These are phyloP conservation scores for Starmerella riodocensis DNA, from an alignment of 805 yeast species.

Conservation along the genomic window DNA sequence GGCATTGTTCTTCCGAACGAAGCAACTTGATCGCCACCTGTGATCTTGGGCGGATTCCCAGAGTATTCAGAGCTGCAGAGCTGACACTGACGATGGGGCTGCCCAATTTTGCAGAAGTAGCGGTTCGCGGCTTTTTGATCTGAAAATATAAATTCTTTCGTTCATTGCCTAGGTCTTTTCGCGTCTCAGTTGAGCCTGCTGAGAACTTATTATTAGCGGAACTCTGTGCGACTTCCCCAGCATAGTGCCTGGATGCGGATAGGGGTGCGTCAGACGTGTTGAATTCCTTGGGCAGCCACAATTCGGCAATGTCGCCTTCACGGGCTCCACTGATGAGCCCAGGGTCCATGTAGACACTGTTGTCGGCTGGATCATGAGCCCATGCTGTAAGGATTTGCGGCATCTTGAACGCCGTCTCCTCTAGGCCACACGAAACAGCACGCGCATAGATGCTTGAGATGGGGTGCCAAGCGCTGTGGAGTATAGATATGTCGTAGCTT, in stretches of 20 bases:
- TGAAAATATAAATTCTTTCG: slow-evolving; percentile 22
- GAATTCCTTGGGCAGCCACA: slow-evolving; percentile 18
- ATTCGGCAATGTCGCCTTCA: slow-evolving; percentile 67
- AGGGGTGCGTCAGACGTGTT: not conserved
- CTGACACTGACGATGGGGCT: slow-evolving; percentile 13
- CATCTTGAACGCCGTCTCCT: too few species aligned
- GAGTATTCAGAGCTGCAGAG: slow-evolving; percentile 16
- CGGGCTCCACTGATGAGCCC: slow-evolving; percentile 46
- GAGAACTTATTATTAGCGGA: not conserved
- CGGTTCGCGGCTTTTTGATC: slow-evolving; percentile 16
- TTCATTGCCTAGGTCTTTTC: not conserved
- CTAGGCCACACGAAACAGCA: too few species aligned
- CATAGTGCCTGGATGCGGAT: not conserved
- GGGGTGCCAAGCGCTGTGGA: too few species aligned
- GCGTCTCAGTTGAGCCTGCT: not conserved
- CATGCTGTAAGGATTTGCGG: slow-evolving; percentile 21
- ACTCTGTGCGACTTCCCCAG: not conserved
- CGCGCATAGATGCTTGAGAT: too few species aligned
- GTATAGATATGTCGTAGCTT: too few species aligned
- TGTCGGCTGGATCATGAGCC: slow-evolving; percentile 56
- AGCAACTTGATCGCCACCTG: slow-evolving; percentile 44
- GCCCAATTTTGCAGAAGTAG: not conserved
- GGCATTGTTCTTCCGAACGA: slow-evolving; percentile 21
- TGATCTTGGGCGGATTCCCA: slow-evolving; percentile 58
- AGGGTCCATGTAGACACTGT: slow-evolving; percentile 52